These are phyloP conservation scores for Candida pini DNA, from an alignment of 805 yeast species.

Conservation along the genomic window DNA sequence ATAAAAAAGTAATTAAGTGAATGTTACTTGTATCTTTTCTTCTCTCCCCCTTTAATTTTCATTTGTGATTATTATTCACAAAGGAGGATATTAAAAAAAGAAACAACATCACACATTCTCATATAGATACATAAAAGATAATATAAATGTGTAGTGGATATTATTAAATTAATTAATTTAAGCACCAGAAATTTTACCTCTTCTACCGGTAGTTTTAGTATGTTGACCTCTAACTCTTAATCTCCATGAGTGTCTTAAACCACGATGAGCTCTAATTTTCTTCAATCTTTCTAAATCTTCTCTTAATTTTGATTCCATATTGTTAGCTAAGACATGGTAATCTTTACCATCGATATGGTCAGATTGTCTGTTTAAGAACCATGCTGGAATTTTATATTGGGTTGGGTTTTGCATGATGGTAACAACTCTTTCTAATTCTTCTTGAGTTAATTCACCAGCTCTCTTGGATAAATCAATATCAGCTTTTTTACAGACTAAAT, in stretches of 20 bases:
- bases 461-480: conserved; percentile 97
- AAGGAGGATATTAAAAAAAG: too few relatives aligned
- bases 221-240: conserved; percentile 99
- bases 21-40: too few relatives aligned
- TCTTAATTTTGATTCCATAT: conserved; percentile 98
- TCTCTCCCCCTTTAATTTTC: too few relatives aligned
- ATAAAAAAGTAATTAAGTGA: background rate
- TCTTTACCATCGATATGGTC: conserved; percentile 98
- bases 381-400: conserved; percentile 98
- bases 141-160: too few relatives aligned
- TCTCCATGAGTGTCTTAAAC: conserved; percentile 99
- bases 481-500: conserved; percentile 99
- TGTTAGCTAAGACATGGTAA: conserved; percentile 98
- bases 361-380: conserved; percentile 99
- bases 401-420: conserved; percentile 99
- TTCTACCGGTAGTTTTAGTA: conserved; percentile 99
- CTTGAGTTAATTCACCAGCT: conserved; percentile 99
- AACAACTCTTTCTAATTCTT: conserved; percentile 99
- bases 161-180: conserved; percentile 8
- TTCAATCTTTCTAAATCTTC: conserved; percentile 99
- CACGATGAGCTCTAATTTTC: conserved; percentile 99
- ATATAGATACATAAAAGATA: too few relatives aligned
- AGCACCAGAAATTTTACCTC: conserved; percentile 52
- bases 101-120: too few relatives aligned
- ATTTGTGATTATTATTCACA: too few relatives aligned